Percentiles rank a stretch among this genome's conserved stretches.
phyloP scores from a whole-genome alignment of 768 basidiomycete genomes.

The Leccinum subgranulosum region DNA sequence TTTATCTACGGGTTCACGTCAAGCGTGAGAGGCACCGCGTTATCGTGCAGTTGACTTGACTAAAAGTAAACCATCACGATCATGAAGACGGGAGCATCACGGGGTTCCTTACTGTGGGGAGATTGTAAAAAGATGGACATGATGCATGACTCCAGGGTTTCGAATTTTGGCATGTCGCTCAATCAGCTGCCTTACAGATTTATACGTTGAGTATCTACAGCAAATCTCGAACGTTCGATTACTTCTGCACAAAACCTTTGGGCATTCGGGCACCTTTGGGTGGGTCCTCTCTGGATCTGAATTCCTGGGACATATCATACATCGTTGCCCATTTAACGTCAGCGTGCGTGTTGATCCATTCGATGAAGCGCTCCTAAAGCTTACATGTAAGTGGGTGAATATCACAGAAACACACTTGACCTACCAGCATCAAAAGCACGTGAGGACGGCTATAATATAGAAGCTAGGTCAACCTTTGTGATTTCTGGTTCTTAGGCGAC shows the following conservation, averaged over 20 bases:
- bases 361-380: slow-evolving; percentile 63
- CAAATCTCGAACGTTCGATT: not conserved
- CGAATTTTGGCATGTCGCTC: not conserved
- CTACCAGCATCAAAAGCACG: slow-evolving; percentile 69
- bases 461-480: slow-evolving; percentile 1
- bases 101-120: slow-evolving; percentile 1
- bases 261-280: slow-evolving; percentile 56
- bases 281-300: slow-evolving; percentile 50
- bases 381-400: not conserved
- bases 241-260: slow-evolving; percentile 30
- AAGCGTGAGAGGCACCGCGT: slow-evolving; percentile 5
- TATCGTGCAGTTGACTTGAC: slow-evolving; percentile 1
- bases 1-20: slow-evolving; percentile 12
- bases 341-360: slow-evolving; percentile 69
- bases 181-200: not conserved
- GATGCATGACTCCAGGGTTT: not conserved
- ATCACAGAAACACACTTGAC: not conserved
- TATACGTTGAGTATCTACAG: slow-evolving; percentile 5
- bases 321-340: slow-evolving; percentile 70
- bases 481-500: not conserved
- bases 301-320: slow-evolving; percentile 64
- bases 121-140: not conserved
- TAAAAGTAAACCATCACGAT: not conserved
- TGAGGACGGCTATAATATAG: slow-evolving; percentile 50
- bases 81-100: not conserved